Conservation (phyloP, 1,284 basidiomycete species). For the Microbotryomycetes sp. region DNA sequence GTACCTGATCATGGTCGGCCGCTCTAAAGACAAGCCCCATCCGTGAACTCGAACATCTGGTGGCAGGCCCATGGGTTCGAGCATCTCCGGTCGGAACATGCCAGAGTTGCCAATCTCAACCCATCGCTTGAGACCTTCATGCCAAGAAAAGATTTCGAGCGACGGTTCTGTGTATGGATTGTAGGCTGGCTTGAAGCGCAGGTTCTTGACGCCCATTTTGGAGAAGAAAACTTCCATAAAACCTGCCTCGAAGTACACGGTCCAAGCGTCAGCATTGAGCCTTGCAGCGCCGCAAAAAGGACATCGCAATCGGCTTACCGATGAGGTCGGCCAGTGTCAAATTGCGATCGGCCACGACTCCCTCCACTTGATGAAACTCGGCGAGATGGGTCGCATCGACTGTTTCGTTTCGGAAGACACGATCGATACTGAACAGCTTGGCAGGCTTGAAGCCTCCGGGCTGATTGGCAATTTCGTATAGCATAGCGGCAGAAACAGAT, state of each 20-base stretch:
- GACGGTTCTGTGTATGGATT: constrained; percentile 98
- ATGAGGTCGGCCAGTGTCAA: constrained; percentile 96
- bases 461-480: constrained; percentile 78
- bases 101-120: constrained; percentile 84
- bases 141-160: constrained; percentile 99
- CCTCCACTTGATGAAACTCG: constrained; percentile 99
- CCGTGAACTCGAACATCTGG: constrained; percentile 95
- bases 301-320: constrained; percentile 50
- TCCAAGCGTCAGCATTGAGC: background rate
- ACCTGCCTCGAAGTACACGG: constrained; percentile 48
- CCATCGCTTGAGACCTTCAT: constrained; percentile 89
- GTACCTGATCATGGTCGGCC: constrained; percentile 99
- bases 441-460: constrained; percentile 82
- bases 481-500: constrained; percentile 87
- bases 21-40: constrained; percentile 91
- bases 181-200: constrained; percentile 96
- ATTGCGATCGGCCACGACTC: constrained; percentile 90
- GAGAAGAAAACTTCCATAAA: constrained; percentile 98
- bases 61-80: constrained; percentile 97
- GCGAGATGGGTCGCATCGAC: constrained; percentile 99
- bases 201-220: constrained; percentile 74
- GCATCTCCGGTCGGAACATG: constrained; percentile 99
- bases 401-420: constrained; percentile 98
- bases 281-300: no score
- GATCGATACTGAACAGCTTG: constrained; percentile 96